phyloP scores from a whole-genome alignment of 805 yeast species.

The Cyberlindnera subsufficiens region DNA sequence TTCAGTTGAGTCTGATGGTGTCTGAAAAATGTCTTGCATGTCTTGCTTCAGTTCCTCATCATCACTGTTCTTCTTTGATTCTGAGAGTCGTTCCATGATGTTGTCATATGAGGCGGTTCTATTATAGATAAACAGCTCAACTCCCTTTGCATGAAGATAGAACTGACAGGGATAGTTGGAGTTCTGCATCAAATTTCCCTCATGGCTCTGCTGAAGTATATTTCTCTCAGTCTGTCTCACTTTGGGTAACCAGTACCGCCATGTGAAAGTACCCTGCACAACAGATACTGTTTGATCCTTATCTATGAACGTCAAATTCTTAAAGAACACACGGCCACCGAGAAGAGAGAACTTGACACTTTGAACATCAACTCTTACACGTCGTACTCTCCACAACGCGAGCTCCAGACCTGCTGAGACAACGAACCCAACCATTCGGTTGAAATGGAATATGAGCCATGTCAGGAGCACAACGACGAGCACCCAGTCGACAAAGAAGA shows the following conservation, averaged over 20 bases:
- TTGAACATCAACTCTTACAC: constrained; percentile 59
- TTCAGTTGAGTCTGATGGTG: constrained; percentile 11
- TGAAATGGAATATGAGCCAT: constrained; percentile 68
- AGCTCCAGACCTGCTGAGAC: constrained; percentile 47
- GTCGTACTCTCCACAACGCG: constrained; percentile 57
- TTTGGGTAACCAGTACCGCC: constrained; percentile 82
- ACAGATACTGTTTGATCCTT: constrained; percentile 66
- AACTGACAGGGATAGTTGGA: constrained; percentile 50
- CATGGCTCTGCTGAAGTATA: constrained; percentile 8
- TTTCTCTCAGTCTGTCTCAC: constrained; percentile 24
- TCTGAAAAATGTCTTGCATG: constrained; percentile 1
- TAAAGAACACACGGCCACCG: constrained; percentile 78
- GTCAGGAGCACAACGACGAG: constrained; percentile 56
- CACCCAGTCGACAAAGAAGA: constrained; percentile 80
- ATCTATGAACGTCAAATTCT: constrained; percentile 69
- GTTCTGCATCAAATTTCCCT: constrained; percentile 30
- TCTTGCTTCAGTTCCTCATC: neutral
- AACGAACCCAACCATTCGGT: constrained; percentile 59
- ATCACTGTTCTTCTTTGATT: constrained; percentile 1
- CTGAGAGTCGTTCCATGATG: constrained; percentile 37
- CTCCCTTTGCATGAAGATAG: constrained; percentile 58
- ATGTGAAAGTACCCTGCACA: constrained; percentile 69
- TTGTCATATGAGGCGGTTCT: constrained; percentile 71
- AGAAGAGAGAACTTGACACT: constrained; percentile 71
- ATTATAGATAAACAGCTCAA: constrained; percentile 81